Evolutionary conservation across 139 green algal species (phyloP), one percentile per base, ranked within the genome.

Genomic region (Tetradesmus lagerheimii): DNA sequence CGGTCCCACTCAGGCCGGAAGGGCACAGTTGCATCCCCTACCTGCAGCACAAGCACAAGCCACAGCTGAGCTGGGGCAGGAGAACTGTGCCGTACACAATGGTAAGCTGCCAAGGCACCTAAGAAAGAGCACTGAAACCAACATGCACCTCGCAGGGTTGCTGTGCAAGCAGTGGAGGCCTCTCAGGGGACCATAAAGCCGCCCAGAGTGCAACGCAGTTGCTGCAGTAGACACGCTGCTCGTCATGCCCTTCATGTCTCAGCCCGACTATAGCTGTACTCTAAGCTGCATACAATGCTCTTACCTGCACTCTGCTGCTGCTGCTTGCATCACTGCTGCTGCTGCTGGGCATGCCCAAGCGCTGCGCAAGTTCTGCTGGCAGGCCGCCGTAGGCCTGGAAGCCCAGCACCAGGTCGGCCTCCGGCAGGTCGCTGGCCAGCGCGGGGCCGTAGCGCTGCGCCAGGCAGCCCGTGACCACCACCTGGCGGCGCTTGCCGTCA

Each of bases 381-480:
- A 98, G 90, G 14, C 84, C 77, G 64, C 86, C 92, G 79, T 98
- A 98, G 66, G 93, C 93, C 80, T 98, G 47, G 50, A 98, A 97
- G 16, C 96, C 96, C 39, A 98, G 78, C 34, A 99, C 93, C 87
- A 98, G 85, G 87, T 99, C 97, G 6, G 94, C 96, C 87, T 99
- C 97, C 2, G 97, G 97, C 47, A 99, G 92, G 79, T 97, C 93
- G 5, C 91, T 87, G 77, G 95, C 95, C 41, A 99, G 92, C 47
- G 97, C 92, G 34, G 93, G 83, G 27, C 89, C 90, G 92, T 99
- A 98, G 35, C 97, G 93, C 93, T 99, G 97, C 25, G 97, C 96
- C 74, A 99, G 81, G 93, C 97, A 99, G 8, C 97, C 97, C 1
- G 97, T 99, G 3, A 99, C 95, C 11, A 99, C 87, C 23, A 99